These are phyloP conservation scores for Blastobotrys aristatus DNA, from an alignment of 1,139 yeast species.

Conservation along the genomic window DNA sequence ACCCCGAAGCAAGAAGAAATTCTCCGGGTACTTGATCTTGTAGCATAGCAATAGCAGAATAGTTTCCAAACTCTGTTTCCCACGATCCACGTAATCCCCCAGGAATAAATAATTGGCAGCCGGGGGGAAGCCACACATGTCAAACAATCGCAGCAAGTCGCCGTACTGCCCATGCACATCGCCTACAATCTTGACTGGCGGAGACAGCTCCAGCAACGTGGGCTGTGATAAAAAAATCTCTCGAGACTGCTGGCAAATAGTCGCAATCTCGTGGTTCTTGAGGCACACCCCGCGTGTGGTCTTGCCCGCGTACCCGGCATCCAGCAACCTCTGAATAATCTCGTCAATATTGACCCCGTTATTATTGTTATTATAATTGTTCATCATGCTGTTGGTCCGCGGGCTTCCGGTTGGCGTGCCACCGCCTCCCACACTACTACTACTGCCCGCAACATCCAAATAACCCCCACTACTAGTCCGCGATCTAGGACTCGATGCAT, in stretches of 20 bases:
- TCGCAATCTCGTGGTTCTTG: constrained; percentile 80
- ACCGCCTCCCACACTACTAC: too few relatives aligned
- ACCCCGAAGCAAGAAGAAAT: constrained; percentile 86
- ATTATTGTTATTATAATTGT: not conserved
- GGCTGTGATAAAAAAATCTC: constrained; percentile 90
- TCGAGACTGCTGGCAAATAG: constrained; percentile 79
- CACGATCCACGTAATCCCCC: constrained; percentile 97
- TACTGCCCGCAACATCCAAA: too few relatives aligned
- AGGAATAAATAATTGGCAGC: constrained; percentile 82
- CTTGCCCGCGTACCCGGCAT: constrained; percentile 94
- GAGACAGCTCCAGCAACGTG: constrained; percentile 76
- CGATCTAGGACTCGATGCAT: constrained; percentile 12
- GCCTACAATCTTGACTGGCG: constrained; percentile 96
- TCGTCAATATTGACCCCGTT: constrained; percentile 54
- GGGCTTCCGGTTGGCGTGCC: constrained; percentile 1
- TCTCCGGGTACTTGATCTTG: constrained; percentile 94
- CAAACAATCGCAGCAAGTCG: constrained; percentile 83
- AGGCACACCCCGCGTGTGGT: constrained; percentile 84
- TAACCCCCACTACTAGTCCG: too few relatives aligned
- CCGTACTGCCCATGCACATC: constrained; percentile 97
- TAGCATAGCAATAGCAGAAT: constrained; percentile 79
- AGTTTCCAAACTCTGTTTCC: constrained; percentile 90
- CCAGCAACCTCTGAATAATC: constrained; percentile 79
- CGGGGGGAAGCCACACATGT: constrained; percentile 98
- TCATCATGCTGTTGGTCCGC: constrained; percentile 11